Base-by-base conservation (phyloP, 306 rosid genomes). In the Ormosia semicastrata region DNA sequence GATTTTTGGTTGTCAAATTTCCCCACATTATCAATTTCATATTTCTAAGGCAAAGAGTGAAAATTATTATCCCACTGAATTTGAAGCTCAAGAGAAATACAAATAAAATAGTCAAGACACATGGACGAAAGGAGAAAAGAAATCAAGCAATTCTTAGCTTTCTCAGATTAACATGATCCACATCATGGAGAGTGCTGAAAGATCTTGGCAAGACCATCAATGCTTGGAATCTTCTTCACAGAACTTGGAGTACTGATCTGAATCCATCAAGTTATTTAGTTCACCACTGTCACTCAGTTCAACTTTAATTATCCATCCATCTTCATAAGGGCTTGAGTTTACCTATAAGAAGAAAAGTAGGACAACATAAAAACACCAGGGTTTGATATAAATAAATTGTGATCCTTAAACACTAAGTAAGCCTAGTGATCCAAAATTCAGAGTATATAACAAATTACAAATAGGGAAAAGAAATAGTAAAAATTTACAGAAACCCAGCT, bases 241-340 rank as follows among this genome's bases (percentile, higher is more conserved):
- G 90, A 95, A 95, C 84, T 95, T 91, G 86, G 96, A 36, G 89
- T 93, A 95, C 66, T 92, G 34, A 5, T 93, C 93, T 17, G 98
- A 83, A 81, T 93, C 96, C 99, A 95, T 90, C 89, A 95, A 85
- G 13, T 87, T 89, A 50, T 85, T 86, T 85, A 93, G 66, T 83
- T 95, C 97, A 56, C 81, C 84, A 17, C 30, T 76, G 60, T 86
- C 90, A 68, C 79, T 88, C 17, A 95, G 0, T 73, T 93, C 88
- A 32, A 95, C 93, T 89, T 93, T 93, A 66, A 95, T 89, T 71
- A 95, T 91, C 99, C 94, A 95, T 56, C 99, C 99, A 15, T 87
- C 83, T 75, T 82, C 88, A 40, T 88, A 95, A 12, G 99, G 99
- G 79, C 98, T 93, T 80, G 94, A 74, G 60, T 95, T 95, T 49